Evolutionary conservation across 208 protist genomes (phyloP).

Genomic region (Porcisia hertigi): DNA sequence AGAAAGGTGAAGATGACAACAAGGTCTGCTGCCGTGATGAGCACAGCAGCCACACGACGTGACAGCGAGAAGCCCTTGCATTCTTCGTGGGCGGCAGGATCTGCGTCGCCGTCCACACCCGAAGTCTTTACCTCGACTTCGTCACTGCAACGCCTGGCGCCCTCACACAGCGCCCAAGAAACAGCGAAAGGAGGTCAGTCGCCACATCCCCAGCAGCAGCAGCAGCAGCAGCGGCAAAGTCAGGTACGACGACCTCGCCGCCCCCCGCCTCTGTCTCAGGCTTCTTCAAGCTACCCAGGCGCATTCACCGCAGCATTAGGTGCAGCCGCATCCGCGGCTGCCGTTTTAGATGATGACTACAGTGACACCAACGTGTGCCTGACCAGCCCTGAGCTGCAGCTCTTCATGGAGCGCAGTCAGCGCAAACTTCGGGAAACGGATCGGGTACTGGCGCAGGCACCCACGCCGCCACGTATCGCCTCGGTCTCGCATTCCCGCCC

Average conservation of each 20-base stretch:
- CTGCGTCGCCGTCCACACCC: not conserved
- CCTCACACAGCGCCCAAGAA: not conserved
- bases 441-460: constrained; percentile 40
- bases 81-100: not conserved
- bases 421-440: constrained; percentile 68
- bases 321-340: not conserved
- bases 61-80: not conserved
- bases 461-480: not conserved
- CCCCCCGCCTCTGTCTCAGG: not conserved
- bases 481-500: not conserved
- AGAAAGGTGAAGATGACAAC: not conserved
- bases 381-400: constrained; percentile 63
- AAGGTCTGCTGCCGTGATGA: not conserved
- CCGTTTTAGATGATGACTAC: not conserved
- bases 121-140: not conserved
- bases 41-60: not conserved
- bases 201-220: not conserved
- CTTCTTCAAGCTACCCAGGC: not conserved
- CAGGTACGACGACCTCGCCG: not conserved
- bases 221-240: not conserved
- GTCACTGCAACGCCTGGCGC: not conserved
- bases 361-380: constrained; percentile 25
- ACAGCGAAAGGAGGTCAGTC: not conserved
- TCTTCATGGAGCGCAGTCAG: constrained; percentile 66
- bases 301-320: not conserved